phyloP scores from a whole-genome alignment of 2,329 filamentous ascomycete genomes.

The Ceratocystis colombiana region DNA sequence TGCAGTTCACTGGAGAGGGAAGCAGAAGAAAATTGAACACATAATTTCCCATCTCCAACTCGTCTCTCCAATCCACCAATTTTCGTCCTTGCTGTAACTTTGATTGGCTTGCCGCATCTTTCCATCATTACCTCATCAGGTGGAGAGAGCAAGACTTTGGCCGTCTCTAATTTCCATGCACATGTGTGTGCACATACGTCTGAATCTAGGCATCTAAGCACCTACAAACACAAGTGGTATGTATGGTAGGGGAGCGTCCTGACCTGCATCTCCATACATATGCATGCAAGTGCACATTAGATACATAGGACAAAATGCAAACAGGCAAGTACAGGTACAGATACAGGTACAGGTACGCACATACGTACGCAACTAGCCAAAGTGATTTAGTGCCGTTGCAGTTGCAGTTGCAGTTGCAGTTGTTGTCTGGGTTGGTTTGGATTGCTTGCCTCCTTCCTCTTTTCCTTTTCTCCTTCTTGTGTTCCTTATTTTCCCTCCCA shows the following conservation, averaged over 20 bases:
- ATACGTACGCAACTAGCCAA: neutral
- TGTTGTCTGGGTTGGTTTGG: neutral
- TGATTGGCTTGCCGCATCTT: neutral
- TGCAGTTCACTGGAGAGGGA: neutral
- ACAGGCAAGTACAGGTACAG: neutral
- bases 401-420: constrained; percentile 2
- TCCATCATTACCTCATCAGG: neutral
- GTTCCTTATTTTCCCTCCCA: constrained; percentile 4
- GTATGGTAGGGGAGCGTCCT: neutral
- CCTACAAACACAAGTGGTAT: neutral
- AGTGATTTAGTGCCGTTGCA: neutral
- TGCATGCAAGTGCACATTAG: constrained; percentile 1
- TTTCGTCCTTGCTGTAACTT: neutral
- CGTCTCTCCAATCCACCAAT: neutral
- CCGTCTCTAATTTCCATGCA: neutral
- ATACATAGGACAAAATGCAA: neutral
- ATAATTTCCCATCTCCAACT: constrained; percentile 1
- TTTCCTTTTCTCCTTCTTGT: neutral
- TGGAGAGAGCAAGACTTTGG: neutral
- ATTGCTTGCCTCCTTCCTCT: constrained; percentile 14
- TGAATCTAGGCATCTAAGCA: neutral
- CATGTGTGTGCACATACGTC: neutral
- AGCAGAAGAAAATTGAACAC: neutral
- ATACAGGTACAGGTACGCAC: neutral
- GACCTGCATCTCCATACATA: neutral